These are phyloP conservation scores for Myriosclerotinia scirpicola DNA, from an alignment of 2,329 filamentous ascomycete genomes.

Conservation along the genomic window DNA sequence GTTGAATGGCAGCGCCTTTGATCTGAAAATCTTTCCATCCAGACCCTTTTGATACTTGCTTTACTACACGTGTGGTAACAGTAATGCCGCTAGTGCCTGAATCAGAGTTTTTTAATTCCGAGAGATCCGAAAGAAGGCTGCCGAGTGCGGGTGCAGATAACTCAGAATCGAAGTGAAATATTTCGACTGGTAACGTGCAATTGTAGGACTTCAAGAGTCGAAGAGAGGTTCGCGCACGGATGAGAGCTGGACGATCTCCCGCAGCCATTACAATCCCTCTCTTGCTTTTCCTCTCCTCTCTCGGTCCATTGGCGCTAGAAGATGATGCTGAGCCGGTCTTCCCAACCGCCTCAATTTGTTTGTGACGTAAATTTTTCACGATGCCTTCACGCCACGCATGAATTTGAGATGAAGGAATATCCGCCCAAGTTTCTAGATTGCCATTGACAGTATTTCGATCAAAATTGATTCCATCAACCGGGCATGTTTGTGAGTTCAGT, in stretches of 20 bases:
- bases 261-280: slow-evolving; percentile 33
- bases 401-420: slow-evolving; percentile 27
- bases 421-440: slow-evolving; percentile 25
- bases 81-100: slow-evolving; percentile 3
- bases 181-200: slow-evolving; percentile 31
- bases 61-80: slow-evolving; percentile 26
- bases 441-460: slow-evolving; percentile 25
- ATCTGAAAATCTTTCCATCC: slow-evolving; percentile 32
- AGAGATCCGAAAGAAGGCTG: slow-evolving; percentile 5
- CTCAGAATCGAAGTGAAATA: slow-evolving; percentile 31
- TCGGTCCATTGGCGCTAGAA: background rate
- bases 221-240: slow-evolving; percentile 30
- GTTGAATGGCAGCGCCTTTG: slow-evolving; percentile 31
- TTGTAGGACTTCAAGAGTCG: slow-evolving; percentile 30
- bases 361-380: slow-evolving; percentile 22
- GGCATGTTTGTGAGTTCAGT: slow-evolving; percentile 26
- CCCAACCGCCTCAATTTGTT: slow-evolving; percentile 7
- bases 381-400: slow-evolving; percentile 28
- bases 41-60: slow-evolving; percentile 27
- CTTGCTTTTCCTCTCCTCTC: slow-evolving; percentile 12
- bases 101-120: background rate
- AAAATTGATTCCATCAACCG: slow-evolving; percentile 29
- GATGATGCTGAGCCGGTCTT: slow-evolving; percentile 14
- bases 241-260: slow-evolving; percentile 25
- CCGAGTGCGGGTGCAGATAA: slow-evolving; percentile 11